Conservation (phyloP, 2,329 filamentous ascomycete genomes). For the Ophiostoma piceae region DNA sequence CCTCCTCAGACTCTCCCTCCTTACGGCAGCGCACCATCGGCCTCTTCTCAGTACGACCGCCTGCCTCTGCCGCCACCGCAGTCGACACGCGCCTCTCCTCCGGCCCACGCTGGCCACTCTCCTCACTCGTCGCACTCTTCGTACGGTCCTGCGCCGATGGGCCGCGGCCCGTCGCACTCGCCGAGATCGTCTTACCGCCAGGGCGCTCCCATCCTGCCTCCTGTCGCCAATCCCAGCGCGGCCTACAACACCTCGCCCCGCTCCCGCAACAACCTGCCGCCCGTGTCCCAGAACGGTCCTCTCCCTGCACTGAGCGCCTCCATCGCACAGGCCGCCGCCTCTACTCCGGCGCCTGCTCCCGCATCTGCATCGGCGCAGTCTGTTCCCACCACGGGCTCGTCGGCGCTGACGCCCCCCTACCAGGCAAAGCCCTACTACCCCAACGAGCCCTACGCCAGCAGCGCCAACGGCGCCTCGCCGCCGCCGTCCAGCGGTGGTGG, state of each 20-base stretch:
- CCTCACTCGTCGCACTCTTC: constrained; percentile 16
- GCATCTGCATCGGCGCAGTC: not conserved
- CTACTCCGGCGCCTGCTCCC: not conserved
- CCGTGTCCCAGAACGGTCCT: constrained; percentile 20
- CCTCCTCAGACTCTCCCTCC: constrained; percentile 23
- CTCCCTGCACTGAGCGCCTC: constrained; percentile 20
- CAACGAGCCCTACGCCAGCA: constrained; percentile 26
- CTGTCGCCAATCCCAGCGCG: constrained; percentile 19
- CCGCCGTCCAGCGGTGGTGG: constrained; percentile 29
- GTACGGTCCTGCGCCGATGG: constrained; percentile 8
- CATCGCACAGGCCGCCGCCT: not conserved
- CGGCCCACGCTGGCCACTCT: constrained; percentile 11
- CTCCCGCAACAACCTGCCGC: constrained; percentile 20
- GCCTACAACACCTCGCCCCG: constrained; percentile 19
- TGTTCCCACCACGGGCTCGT: not conserved
- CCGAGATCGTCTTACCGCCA: constrained; percentile 25
- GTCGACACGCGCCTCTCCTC: constrained; percentile 10
- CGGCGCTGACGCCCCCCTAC: constrained; percentile 27
- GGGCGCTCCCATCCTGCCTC: constrained; percentile 21
- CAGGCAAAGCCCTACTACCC: constrained; percentile 32
- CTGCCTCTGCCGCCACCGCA: constrained; percentile 25
- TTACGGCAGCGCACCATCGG: constrained; percentile 26
- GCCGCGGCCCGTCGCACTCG: constrained; percentile 16
- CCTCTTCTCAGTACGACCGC: constrained; percentile 22
- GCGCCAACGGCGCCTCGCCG: constrained; percentile 27